Evolutionary conservation across 495 filamentous ascomycete species (phyloP).

Genomic region (Penicillium daleae): DNA sequence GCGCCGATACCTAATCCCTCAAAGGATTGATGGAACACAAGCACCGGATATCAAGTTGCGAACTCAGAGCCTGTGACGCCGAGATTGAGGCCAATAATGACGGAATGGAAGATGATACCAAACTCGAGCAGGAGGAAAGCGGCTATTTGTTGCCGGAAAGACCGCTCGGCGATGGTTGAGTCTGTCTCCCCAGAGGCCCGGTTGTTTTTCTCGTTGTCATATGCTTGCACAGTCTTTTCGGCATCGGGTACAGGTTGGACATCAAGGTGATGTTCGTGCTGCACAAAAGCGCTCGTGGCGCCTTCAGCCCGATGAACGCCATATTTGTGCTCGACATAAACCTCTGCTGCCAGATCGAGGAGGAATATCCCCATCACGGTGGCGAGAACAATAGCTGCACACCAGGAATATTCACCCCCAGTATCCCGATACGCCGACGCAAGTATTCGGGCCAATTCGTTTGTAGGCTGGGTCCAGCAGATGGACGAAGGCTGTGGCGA

Average conservation of each 20-base stretch:
- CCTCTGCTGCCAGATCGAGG: slow-evolving; percentile 50
- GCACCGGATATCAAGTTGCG: slow-evolving; percentile 65
- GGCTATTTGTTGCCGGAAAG: slow-evolving; percentile 44
- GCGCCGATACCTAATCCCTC: slow-evolving; percentile 42
- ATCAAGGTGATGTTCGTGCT: neutral
- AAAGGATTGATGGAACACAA: slow-evolving; percentile 52
- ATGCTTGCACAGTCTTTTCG: neutral
- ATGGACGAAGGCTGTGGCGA: slow-evolving; percentile 70
- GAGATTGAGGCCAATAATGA: slow-evolving; percentile 73
- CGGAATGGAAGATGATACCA: slow-evolving; percentile 72
- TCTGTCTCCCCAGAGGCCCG: neutral
- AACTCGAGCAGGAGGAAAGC: slow-evolving; percentile 63
- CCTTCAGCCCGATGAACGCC: slow-evolving; percentile 40
- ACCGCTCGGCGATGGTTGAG: slow-evolving; percentile 8
- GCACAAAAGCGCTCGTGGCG: neutral
- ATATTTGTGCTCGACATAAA: slow-evolving; percentile 56
- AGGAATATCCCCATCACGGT: slow-evolving; percentile 44
- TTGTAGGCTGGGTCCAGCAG: slow-evolving; percentile 59
- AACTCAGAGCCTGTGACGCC: slow-evolving; percentile 66
- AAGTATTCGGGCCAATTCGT: slow-evolving; percentile 54
- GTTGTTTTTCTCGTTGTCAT: neutral
- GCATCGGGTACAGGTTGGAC: neutral
- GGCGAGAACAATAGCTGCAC: slow-evolving; percentile 44
- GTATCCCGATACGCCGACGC: slow-evolving; percentile 56
- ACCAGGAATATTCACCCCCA: slow-evolving; percentile 53